phyloP scores from a whole-genome alignment of 352 stramenopile genomes.

The Globisporangium spinosum region DNA sequence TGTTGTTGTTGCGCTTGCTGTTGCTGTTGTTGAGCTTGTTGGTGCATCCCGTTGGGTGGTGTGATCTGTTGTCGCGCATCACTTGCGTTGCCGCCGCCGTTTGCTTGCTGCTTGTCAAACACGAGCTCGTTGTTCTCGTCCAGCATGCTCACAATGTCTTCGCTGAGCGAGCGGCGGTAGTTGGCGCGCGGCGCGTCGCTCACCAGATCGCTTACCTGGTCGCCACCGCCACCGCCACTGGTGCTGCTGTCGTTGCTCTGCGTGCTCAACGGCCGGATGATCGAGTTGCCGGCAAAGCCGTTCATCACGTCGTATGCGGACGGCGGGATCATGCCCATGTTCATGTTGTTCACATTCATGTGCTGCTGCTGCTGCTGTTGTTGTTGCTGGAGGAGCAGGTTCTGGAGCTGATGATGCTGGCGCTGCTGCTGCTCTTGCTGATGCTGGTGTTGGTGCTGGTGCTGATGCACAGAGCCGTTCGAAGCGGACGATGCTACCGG shows the following conservation, averaged over 20 bases:
- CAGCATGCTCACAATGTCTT: slow-evolving; percentile 77
- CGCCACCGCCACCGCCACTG: slow-evolving; percentile 11
- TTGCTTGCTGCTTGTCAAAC: slow-evolving; percentile 25
- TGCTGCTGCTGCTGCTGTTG: slow-evolving; percentile 19
- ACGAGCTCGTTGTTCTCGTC: slow-evolving; percentile 46
- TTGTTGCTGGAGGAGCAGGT: slow-evolving; percentile 15
- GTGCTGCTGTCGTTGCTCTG: slow-evolving; percentile 15
- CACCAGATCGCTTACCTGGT: slow-evolving; percentile 11
- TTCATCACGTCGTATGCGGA: slow-evolving; percentile 16
- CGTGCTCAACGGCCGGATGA: slow-evolving; percentile 16
- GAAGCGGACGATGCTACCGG: not conserved
- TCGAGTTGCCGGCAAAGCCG: slow-evolving; percentile 1
- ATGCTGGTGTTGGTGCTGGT: slow-evolving; percentile 17
- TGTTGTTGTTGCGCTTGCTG: not conserved
- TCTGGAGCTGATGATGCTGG: not conserved
- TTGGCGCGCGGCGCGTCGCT: slow-evolving; percentile 28
- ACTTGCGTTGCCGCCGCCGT: slow-evolving; percentile 14
- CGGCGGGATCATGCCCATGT: slow-evolving; percentile 16
- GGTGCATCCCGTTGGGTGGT: slow-evolving; percentile 15
- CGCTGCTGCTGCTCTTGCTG: not conserved
- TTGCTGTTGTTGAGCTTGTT: not conserved
- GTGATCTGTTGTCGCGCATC: slow-evolving; percentile 13
- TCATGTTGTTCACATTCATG: slow-evolving; percentile 14
- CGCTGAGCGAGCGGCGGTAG: slow-evolving; percentile 59
- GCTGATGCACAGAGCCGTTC: slow-evolving; percentile 12